Evolutionary conservation across 179 eudicot genomes (phyloP).

Genomic region (Carnegiea gigantea): DNA sequence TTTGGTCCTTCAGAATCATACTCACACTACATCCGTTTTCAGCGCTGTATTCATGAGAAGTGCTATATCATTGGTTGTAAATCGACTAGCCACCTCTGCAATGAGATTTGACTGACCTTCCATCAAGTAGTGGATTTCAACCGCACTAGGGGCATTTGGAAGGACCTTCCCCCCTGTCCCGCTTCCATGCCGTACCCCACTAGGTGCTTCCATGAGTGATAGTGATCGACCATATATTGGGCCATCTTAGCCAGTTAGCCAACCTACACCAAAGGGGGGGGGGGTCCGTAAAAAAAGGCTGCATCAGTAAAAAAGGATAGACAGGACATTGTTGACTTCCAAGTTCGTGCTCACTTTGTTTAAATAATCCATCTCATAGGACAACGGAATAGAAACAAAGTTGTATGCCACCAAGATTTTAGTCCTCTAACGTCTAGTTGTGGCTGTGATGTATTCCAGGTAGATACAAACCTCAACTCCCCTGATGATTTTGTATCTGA

Average conservation of each 20-base stretch:
- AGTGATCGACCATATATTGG: not conserved
- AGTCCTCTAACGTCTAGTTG: not conserved
- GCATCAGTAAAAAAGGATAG: not conserved
- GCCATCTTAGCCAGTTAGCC: not conserved
- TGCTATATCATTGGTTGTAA: not conserved
- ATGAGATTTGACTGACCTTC: not conserved
- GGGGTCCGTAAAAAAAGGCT: too few relatives aligned
- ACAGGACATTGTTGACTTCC: too few relatives aligned
- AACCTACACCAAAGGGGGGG: too few relatives aligned
- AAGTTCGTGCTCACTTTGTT: too few relatives aligned
- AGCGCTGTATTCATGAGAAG: not conserved
- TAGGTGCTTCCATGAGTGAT: not conserved
- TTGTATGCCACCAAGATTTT: not conserved
- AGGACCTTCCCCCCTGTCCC: not conserved
- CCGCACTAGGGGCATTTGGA: not conserved
- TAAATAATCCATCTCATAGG: not conserved
- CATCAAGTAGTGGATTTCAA: not conserved
- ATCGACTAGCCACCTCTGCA: not conserved
- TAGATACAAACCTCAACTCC: slow-evolving; percentile 79
- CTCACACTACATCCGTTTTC: not conserved
- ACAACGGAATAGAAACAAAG: not conserved
- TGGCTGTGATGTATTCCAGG: slow-evolving; percentile 44
- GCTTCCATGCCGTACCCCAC: too few relatives aligned
- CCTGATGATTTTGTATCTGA: slow-evolving; percentile 73
- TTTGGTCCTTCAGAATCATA: not conserved